Evolutionary conservation across 140 eudicot species (phyloP).

Genomic region (Bidens hawaiensis): DNA sequence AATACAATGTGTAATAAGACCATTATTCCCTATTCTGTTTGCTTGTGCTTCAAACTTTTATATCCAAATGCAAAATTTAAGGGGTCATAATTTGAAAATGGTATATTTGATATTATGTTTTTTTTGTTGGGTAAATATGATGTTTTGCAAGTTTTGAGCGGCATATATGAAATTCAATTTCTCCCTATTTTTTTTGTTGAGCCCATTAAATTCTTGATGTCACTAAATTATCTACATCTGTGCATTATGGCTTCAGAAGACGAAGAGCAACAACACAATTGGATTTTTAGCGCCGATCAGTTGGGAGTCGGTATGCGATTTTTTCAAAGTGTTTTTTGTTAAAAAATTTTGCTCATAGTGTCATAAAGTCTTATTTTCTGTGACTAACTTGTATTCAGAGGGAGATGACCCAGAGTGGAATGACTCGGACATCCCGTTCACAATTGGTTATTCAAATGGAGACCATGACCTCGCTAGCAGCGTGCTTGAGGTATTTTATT

Average conservation of each 20-base stretch:
- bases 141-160: background rate
- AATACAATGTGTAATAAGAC: background rate
- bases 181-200: background rate
- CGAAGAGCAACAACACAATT: slow-evolving; percentile 57
- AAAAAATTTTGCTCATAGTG: background rate
- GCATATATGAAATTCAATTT: background rate
- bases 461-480: slow-evolving; percentile 50
- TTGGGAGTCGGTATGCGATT: slow-evolving; percentile 30
- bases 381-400: slow-evolving; percentile 25
- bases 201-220: background rate
- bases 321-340: slow-evolving; percentile 7
- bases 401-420: slow-evolving; percentile 42
- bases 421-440: slow-evolving; percentile 17
- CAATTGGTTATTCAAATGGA: slow-evolving; percentile 66
- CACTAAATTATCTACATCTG: background rate
- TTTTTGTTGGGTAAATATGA: background rate
- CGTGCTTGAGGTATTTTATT: slow-evolving; percentile 52
- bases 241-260: slow-evolving; percentile 36
- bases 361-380: background rate
- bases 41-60: background rate
- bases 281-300: slow-evolving; percentile 87
- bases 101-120: background rate
- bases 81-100: background rate
- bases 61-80: background rate
- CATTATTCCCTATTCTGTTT: background rate